These are phyloP conservation scores for Moesziomyces antarcticus DNA, from an alignment of 1,284 basidiomycete genomes.

Conservation along the genomic window DNA sequence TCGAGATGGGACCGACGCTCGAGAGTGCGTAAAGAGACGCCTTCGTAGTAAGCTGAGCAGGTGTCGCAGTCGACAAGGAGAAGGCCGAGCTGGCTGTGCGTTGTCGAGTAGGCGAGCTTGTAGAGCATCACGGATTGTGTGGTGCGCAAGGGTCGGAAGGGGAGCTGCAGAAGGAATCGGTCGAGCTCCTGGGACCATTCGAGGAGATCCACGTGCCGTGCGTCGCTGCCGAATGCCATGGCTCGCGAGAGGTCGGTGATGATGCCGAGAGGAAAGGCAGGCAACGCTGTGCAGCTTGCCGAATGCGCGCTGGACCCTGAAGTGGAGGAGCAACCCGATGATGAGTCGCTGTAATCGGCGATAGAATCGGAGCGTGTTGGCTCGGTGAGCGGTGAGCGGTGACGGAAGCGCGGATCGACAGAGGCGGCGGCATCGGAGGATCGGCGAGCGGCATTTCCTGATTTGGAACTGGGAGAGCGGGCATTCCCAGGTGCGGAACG, in stretches of 20 bases:
- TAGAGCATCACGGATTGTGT: constrained; percentile 16
- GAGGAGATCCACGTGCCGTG: constrained; percentile 17
- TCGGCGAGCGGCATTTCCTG: background rate
- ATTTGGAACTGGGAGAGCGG: background rate
- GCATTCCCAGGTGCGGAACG: background rate
- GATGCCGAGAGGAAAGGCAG: too few species aligned
- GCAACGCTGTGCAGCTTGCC: too few species aligned
- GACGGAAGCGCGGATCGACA: background rate
- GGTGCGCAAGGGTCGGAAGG: constrained; percentile 13
- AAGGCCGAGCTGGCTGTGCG: constrained; percentile 12
- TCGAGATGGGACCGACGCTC: constrained; percentile 14
- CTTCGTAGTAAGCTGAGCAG: constrained; percentile 29
- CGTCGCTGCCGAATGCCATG: background rate
- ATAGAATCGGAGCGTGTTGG: background rate
- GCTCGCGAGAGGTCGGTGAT: too few species aligned
- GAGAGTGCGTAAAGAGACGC: constrained; percentile 23
- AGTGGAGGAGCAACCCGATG: background rate
- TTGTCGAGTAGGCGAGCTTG: constrained; percentile 21
- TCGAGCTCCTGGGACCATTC: constrained; percentile 38
- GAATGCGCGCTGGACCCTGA: background rate
- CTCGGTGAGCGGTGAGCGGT: too few species aligned
- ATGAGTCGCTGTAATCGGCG: background rate
- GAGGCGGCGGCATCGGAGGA: background rate
- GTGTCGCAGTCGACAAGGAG: constrained; percentile 29
- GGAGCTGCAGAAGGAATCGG: constrained; percentile 9